Evolutionary conservation across 371 early-diverging fungal species (phyloP), one percentile per base, ranked within the genome.

Genomic region (Gilbertella persicaria): DNA sequence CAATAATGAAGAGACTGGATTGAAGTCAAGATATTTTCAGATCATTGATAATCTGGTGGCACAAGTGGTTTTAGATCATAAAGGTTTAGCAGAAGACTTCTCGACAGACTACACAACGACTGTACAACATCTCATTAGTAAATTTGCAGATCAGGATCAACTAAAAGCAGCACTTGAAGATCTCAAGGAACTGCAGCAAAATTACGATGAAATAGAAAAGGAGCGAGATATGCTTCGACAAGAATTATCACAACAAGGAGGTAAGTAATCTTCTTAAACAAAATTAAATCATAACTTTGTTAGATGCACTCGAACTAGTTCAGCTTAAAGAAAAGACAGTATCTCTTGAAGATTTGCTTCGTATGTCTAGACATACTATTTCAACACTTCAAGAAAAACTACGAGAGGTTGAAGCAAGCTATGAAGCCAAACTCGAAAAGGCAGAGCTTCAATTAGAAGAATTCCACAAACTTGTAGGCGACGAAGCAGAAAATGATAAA

Each of bases 11-110:
- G 78, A 84, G 41, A 71, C 67, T 0, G 77, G 73, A 4, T 48
- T 71, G 25, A 83, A 77, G 64, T 79, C 75, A 16, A 78, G 86
- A 17, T 93, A 92, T 61, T 88, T 85, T 53, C 93, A 91, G 60
- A 69, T 94, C 28, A 84, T 94, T 46, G 92, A 93, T 66, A 78
- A 85, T 44, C 70, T 93, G 6, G 73, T 93, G 12, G 83, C 91
- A 0, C 89, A 93, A 56, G 86, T 94, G 0, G 90, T 93, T 5
- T 73, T 93, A 42, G 91, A 94, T 55, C 81, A 90, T 36, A 85
- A 87, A 50, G 89, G 86, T 0, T 71, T 87, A 19, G 85, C 87
- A 0, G 86, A 86, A 37, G 86, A 86, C 50, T 87, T 83, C 45
- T 73, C 81, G 2, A 44, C 66, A 5, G 60, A 71, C 2, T 85